A percentile compares a stretch with the other conserved stretches of the same genome.
These are phyloP conservation scores for Cladochytrium replicatum DNA, from an alignment of 192 early-diverging fungal species.

Conservation along the genomic window DNA sequence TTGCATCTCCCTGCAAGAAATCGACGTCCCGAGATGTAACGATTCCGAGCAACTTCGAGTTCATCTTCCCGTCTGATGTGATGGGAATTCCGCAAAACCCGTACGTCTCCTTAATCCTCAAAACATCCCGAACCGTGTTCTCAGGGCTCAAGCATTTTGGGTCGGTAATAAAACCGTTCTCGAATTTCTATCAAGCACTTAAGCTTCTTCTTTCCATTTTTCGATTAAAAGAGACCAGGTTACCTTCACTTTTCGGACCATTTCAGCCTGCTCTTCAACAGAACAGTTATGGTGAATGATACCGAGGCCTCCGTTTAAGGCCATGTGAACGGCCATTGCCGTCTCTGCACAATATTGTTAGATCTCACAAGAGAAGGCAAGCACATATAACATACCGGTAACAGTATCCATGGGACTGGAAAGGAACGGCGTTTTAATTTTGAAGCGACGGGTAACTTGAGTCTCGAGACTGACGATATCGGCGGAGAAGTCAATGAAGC, in stretches of 20 bases:
- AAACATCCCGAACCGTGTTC: slow-evolving; percentile 76
- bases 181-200: slow-evolving; percentile 54
- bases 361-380: slow-evolving; percentile 2
- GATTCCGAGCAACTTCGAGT: slow-evolving; percentile 87
- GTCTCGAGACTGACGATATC: slow-evolving; percentile 67
- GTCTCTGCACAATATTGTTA: slow-evolving; percentile 43
- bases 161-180: slow-evolving; percentile 98
- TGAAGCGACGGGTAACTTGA: slow-evolving; percentile 80
- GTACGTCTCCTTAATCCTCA: slow-evolving; percentile 70
- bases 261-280: slow-evolving; percentile 89
- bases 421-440: slow-evolving; percentile 86
- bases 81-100: slow-evolving; percentile 97
- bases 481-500: slow-evolving; percentile 89
- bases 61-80: slow-evolving; percentile 82
- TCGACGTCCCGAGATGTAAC: slow-evolving; percentile 96
- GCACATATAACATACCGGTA: slow-evolving; percentile 33
- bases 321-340: slow-evolving; percentile 98
- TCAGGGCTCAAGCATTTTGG: slow-evolving; percentile 75
- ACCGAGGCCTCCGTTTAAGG: slow-evolving; percentile 88
- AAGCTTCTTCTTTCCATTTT: too few species aligned
- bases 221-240: not conserved
- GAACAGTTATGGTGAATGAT: slow-evolving; percentile 98
- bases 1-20: slow-evolving; percentile 58
- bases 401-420: slow-evolving; percentile 99
- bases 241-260: slow-evolving; percentile 90